Evolutionary conservation across 176 grass and related monocot species (phyloP).

Genomic region (Avena eriantha): DNA sequence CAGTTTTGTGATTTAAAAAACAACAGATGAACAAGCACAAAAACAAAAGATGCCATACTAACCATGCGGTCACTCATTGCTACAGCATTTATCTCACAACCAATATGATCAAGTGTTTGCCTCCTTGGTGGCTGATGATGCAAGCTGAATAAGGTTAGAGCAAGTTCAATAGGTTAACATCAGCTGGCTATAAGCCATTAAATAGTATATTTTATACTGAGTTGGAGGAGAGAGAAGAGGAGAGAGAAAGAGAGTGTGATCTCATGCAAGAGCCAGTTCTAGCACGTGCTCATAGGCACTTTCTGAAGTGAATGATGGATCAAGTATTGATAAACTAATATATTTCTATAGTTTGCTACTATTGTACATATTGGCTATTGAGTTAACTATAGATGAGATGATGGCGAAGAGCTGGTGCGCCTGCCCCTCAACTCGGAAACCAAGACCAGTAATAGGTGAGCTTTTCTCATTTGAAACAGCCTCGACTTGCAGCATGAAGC

Average conservation of each 20-base stretch:
- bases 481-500: constrained; percentile 83
- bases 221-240: too few species aligned
- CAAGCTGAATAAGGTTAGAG: constrained; percentile 90
- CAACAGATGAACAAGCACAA: constrained; percentile 6
- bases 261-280: too few species aligned
- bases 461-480: constrained; percentile 45
- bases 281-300: too few species aligned
- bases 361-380: too few species aligned
- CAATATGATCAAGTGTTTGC: constrained; percentile 88
- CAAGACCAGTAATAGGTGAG: constrained; percentile 75
- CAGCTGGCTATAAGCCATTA: too few species aligned
- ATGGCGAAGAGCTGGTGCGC: constrained; percentile 81
- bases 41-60: constrained; percentile 46
- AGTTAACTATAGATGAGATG: too few species aligned
- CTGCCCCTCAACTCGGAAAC: constrained; percentile 80
- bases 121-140: constrained; percentile 83
- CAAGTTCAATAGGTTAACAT: too few species aligned
- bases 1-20: neutral
- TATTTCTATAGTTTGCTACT: too few species aligned
- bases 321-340: too few species aligned
- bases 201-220: too few species aligned
- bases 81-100: constrained; percentile 72
- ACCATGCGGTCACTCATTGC: constrained; percentile 91
- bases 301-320: too few species aligned
- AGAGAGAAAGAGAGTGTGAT: too few species aligned